Evolutionary conservation across 1,284 basidiomycete genomes (phyloP), one percentile per base, ranked within the genome.

Genomic region (Gomphus sp.): DNA sequence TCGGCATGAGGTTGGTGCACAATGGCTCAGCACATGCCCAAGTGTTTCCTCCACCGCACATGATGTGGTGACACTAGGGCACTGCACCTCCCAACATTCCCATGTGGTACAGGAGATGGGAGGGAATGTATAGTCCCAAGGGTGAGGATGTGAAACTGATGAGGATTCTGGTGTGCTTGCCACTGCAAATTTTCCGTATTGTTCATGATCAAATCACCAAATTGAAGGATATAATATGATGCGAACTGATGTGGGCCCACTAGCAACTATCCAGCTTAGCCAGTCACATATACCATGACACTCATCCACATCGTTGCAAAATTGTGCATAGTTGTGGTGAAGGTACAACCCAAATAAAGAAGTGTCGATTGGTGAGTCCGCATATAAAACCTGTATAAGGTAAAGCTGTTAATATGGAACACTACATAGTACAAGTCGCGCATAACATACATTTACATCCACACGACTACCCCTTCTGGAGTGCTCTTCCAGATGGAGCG

Each of bases 281-380:
- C 83, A 84, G 36, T 98, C 94, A 22, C 85, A 74, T 2, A 93
- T 72, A 0, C 75, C 77, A 2, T 80, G 80, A 62, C 86, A 87
- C 61, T 98, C 77, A 4, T 95, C 91, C 0, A 96, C 69, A 31
- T 87, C 82, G 44, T 80, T 73, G 66, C 89, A 93, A 69, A 93
- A 99, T 56, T 86, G 84, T 0, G 87, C 80, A 62, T 94, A 91
- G 68, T 98, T 98, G 68, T 98, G 93, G 64, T 98, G 94, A 3
- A 96, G 78, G 70, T 98, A 99, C 4, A 96, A 74, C 8, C 87
- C 86, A 62, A 96, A 89, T 1, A 97, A 76, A 0, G 90, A 90
- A 0, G 91, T 83, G 69, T 98, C 95, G 49, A 99, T 87, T 0
- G 95, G 93, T 0, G 93, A 88, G 63, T 94, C 89, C 0, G 88